Conservation (phyloP, 108 stramenopile species). For the Stephanodiscus triporus region DNA sequence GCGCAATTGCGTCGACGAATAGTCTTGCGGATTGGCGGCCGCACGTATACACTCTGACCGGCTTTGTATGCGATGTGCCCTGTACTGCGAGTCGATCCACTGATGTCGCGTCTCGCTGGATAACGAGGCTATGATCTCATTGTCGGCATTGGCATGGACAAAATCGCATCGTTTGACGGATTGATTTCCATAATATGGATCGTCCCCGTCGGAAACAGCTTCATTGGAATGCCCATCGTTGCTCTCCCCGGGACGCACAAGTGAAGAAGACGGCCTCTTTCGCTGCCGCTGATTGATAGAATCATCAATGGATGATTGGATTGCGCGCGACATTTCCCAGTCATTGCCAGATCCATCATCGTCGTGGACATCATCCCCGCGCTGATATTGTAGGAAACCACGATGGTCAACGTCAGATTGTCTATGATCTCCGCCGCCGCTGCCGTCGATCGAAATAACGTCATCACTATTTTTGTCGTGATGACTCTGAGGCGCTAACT, state of each 20-base stretch:
- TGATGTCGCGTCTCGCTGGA: slow-evolving; percentile 64
- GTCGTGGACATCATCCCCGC: slow-evolving; percentile 14
- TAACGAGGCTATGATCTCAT: slow-evolving; percentile 71
- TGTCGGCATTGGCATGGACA: slow-evolving; percentile 12
- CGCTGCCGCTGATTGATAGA: slow-evolving; percentile 27
- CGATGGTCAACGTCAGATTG: not conserved
- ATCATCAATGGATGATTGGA: slow-evolving; percentile 43
- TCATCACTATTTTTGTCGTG: slow-evolving; percentile 31
- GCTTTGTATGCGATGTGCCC: slow-evolving; percentile 78
- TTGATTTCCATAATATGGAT: not conserved
- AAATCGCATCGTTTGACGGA: slow-evolving; percentile 12
- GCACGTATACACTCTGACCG: slow-evolving; percentile 92
- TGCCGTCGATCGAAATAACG: slow-evolving; percentile 12
- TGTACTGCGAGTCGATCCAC: slow-evolving; percentile 54
- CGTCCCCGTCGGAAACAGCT: not conserved
- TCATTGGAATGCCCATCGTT: slow-evolving; percentile 21
- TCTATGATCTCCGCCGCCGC: not conserved
- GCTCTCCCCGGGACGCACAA: not conserved
- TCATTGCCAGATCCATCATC: slow-evolving; percentile 39
- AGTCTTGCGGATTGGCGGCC: slow-evolving; percentile 85
- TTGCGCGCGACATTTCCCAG: slow-evolving; percentile 48
- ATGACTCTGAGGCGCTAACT: slow-evolving; percentile 22
- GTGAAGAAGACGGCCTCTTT: slow-evolving; percentile 1
- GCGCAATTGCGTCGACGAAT: slow-evolving; percentile 87
- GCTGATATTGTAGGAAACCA: not conserved